Base-by-base conservation (phyloP, 2,329 filamentous ascomycete genomes). In the Curvularia hawaiiensis region DNA sequence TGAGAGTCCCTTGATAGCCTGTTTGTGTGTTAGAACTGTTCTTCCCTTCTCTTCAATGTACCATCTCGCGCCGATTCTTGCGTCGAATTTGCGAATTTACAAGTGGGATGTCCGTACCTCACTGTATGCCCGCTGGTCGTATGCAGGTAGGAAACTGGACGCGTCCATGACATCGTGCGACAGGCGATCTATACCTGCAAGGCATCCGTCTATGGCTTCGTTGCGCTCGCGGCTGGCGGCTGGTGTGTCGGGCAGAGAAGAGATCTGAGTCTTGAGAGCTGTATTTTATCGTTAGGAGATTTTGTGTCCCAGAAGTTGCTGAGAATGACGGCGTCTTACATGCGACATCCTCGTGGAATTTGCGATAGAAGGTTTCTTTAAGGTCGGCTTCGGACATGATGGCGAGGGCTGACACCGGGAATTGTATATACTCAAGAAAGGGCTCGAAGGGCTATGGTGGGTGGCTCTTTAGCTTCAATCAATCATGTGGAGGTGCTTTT, bases 161-260 rank as follows among this genome's bases (percentile, higher is more conserved):
- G 91, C 90, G 77, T 97, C 92, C 64, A 91, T 89, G 39, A 97
- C 90, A 67, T 95, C 89, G 62, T 89, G 90, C 1, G 92, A 92
- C 16, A 98, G 83, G 56, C 87, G 85, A 30, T 90, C 88, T 68
- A 98, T 95, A 60, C 87, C 86, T 16, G 90, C 87, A 14, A 96
- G 83, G 64, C 92, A 89, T 68, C 90, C 85, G 65, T 97, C 92
- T 46, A 90, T 87, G 50, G 91, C 91, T 73, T 94, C 89, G 61
- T 90, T 86, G 43, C 91, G 89, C 76, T 95, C 91, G 59, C 90
- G 89, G 46, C 84, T 52, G 26, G 40, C 89, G 1, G 88, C 78
- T 12, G 84, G 22, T 75, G 14, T 89, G 82, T 22, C 87, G 82
- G 48, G 85, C 83, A 22, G 83, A 80, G 1, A 97, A 84, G 51